Base-by-base conservation (phyloP, 371 early-diverging fungal genomes). In the Syncephalis plumigaleata region DNA sequence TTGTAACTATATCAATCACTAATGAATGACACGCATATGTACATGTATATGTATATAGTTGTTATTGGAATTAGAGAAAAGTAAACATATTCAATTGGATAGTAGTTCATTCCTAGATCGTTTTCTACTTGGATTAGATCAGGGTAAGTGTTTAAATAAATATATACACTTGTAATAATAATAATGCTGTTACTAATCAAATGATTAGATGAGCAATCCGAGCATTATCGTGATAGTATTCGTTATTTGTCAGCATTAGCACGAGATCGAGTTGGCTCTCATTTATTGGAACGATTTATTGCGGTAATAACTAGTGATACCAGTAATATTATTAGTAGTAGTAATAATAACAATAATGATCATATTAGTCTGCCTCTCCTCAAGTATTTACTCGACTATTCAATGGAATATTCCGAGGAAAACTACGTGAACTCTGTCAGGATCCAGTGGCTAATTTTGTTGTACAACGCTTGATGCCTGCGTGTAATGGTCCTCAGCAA, bases 361-460 rank as follows among this genome's bases (percentile, higher is more conserved):
- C n/a, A n/a, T n/a, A n/a, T 31, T 64, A 75, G 45, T 60, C 67
- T 22, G 74, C 74, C 5, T 68, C 74, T 1, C 58, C 73, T 5
- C 52, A 63, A 2, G 56, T 77, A 25, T 79, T 75, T 55, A 73
- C 77, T 54, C 67, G 68, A 27, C 54, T 87, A 15, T 85, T 72
- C 54, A 65, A 61, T 25, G 63, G 65, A 0, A 72, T 78, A 50
- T 70, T 88, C 53, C 63, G 70, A 16, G 65, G 65, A 20, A 71
- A 70, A 21, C 53, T 87, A 4, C 60, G 58, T 37, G 67, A 72
- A 49, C 71, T 83, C 44, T 76, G 77, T 46, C 53, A 68, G 44
- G 75, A 85, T 51, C 75, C 75, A 5, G 65, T 77, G 16, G 71
- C 80, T 53, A 89, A 89, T 56, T 87, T 82, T 68, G 84, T 86